Base-by-base conservation (phyloP, 2,329 filamentous ascomycete genomes). In the Cercospora sp. region DNA sequence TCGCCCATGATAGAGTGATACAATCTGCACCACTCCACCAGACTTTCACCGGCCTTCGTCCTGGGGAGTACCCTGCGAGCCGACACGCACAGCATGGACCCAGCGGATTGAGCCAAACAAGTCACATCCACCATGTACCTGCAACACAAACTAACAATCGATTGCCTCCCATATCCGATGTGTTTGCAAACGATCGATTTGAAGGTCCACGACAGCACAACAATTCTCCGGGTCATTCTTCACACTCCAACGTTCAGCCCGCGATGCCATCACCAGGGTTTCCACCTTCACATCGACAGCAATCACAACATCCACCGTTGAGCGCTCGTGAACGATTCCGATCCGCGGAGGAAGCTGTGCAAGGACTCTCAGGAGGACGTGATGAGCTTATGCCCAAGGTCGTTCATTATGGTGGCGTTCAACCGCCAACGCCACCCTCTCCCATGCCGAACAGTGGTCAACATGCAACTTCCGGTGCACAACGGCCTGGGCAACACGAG, bases 21-120 rank as follows among this genome's bases (percentile, higher is more conserved):
- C 95, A 99, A 81, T 99, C 95, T 3, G 95, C 95, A 7, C 95
- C 95, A 16, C 86, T 99, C 26, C 90, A 96, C 75, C 94, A 97
- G 78, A 96, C 93, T 42, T 99, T 99, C 78, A 97, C 95, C 7
- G 94, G 94, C 68, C 89, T 95, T 68, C 89, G 96, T 77, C 89
- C 93, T 75, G 87, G 90, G 33, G 76, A 77, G 59, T 75, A 76
- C 55, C 75, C 76, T 16, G 73, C 74, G 67, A 75, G 71, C n/a
- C 78, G 76, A 65, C 79, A 79, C 60, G 75, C 77, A 5, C 90
- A 90, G 72, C 94, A 94, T 77, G 92, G 94, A 70, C 90, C 92
- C 7, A 93, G 92, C 9, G 93, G 91, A 70, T 85, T 96, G 63
- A 90, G 91, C 20, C 92, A 90, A 76, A 93, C 90, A 1, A 94